Conservation (phyloP, 495 filamentous ascomycete species). For the Penicillium crystallinum region DNA sequence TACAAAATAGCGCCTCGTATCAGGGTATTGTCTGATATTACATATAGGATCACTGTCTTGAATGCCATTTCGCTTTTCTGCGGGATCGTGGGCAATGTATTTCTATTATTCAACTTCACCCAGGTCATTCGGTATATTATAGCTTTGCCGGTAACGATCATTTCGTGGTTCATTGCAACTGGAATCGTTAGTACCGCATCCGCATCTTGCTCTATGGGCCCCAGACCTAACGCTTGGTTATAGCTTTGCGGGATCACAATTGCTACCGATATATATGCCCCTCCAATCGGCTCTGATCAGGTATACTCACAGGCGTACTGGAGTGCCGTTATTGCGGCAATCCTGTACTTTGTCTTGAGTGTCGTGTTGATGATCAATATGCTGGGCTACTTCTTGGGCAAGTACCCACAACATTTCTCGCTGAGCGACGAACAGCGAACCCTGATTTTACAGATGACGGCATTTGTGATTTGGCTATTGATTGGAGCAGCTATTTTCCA, state of each 20-base stretch:
- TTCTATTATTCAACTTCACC: slow-evolving; percentile 82
- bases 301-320: slow-evolving; percentile 72
- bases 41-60: slow-evolving; percentile 41
- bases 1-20: background rate
- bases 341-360: slow-evolving; percentile 59
- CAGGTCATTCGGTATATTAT: slow-evolving; percentile 71
- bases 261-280: slow-evolving; percentile 55
- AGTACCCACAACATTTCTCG: slow-evolving; percentile 71
- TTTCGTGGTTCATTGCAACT: slow-evolving; percentile 63
- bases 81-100: slow-evolving; percentile 65
- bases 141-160: slow-evolving; percentile 62
- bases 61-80: slow-evolving; percentile 62
- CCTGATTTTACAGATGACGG: slow-evolving; percentile 59
- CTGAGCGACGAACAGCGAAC: slow-evolving; percentile 69
- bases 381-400: slow-evolving; percentile 69
- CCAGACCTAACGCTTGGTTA: background rate
- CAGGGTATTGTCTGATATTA: slow-evolving; percentile 1
- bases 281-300: slow-evolving; percentile 52
- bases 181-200: slow-evolving; percentile 49
- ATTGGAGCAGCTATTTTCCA: slow-evolving; percentile 57
- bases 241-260: slow-evolving; percentile 58
- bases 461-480: slow-evolving; percentile 58
- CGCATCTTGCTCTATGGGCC: background rate
- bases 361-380: slow-evolving; percentile 69
- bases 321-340: slow-evolving; percentile 67